A percentile compares a stretch with the other conserved stretches of the same genome.
These are phyloP conservation scores for Termitomyces sp. DNA, from an alignment of 768 basidiomycete species.

Conservation along the genomic window DNA sequence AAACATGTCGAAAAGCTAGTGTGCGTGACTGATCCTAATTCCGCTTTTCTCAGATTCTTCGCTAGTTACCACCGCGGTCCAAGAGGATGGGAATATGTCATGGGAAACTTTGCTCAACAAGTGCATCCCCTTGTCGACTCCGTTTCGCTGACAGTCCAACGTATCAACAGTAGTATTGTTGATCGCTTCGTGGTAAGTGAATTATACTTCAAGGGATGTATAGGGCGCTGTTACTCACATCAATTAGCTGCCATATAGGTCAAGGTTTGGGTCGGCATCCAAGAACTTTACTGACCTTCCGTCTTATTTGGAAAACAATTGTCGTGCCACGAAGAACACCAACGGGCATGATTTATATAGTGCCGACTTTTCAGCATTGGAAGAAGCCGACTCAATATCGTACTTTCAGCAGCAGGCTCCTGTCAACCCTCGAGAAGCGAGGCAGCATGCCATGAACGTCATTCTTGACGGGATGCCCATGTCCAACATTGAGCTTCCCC, in stretches of 20 bases:
- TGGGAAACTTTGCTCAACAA: slow-evolving; percentile 56
- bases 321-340: slow-evolving; percentile 42
- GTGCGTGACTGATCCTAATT: background rate
- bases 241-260: slow-evolving; percentile 54
- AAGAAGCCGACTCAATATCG: slow-evolving; percentile 23
- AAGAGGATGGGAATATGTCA: slow-evolving; percentile 36
- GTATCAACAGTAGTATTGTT: slow-evolving; percentile 30
- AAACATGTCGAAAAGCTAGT: background rate
- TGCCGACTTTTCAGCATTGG: slow-evolving; percentile 15
- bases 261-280: slow-evolving; percentile 45
- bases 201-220: background rate
- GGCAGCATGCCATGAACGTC: slow-evolving; percentile 43
- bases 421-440: slow-evolving; percentile 24
- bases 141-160: slow-evolving; percentile 47
- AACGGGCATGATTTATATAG: slow-evolving; percentile 40
- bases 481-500: slow-evolving; percentile 39
- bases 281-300: slow-evolving; percentile 45
- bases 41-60: slow-evolving; percentile 34
- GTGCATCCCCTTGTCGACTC: slow-evolving; percentile 48
- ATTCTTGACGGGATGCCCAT: slow-evolving; percentile 44
- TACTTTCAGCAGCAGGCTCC: slow-evolving; percentile 39
- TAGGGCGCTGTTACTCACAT: background rate
- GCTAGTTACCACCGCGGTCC: slow-evolving; percentile 38
- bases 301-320: slow-evolving; percentile 52
- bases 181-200: slow-evolving; percentile 41